Evolutionary conservation across 1,284 basidiomycete genomes (phyloP), one percentile per base, ranked within the genome.

Genomic region (Trichosporon ovoides): DNA sequence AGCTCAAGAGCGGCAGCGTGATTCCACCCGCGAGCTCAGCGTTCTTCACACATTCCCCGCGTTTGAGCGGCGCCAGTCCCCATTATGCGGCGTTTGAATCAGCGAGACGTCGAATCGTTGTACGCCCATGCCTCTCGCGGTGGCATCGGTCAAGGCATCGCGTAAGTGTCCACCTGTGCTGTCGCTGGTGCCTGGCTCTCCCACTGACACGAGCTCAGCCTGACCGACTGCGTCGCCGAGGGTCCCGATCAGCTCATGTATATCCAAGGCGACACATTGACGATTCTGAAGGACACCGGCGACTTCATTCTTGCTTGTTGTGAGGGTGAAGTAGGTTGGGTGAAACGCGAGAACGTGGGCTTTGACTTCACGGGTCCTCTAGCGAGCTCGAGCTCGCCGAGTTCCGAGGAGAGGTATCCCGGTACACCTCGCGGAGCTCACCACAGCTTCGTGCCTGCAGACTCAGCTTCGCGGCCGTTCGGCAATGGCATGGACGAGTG

Each of bases 301-400:
- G 81, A 68, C n/a, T 53, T 62, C 19, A 48, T 66, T 1, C 64
- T 88, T 82, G 89, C 89, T 0, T 87, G 87, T 67, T 96, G 93
- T 72, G 92, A 96, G 78, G 91, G 89, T 53, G 89, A 95, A 49
- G 87, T 95, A 2, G 92, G 92, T 14, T 83, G 85, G 40, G 93
- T 95, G 72, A 80, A 82, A 34, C 84, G 83, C 3, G 69, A 37
- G 9, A 64, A 64, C 51, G 36, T 64, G 13, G 28, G 43, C 43
- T 48, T 48, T 34, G 18, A 14, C 12, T 49, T 34, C 34, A 53
- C 33, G 2, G 49, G 22, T n/a, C 36, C 53, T 2, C 28, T 57
- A 4, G 58, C 57, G 1, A 71, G 68, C 3, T 62, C 66, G 1
- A 71, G 70, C 55, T 38, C 50, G 10, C 54, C 54, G 6, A 52